Evolutionary conservation across 2,329 filamentous ascomycete species (phyloP).

Genomic region (Tolypocladium tundrense): DNA sequence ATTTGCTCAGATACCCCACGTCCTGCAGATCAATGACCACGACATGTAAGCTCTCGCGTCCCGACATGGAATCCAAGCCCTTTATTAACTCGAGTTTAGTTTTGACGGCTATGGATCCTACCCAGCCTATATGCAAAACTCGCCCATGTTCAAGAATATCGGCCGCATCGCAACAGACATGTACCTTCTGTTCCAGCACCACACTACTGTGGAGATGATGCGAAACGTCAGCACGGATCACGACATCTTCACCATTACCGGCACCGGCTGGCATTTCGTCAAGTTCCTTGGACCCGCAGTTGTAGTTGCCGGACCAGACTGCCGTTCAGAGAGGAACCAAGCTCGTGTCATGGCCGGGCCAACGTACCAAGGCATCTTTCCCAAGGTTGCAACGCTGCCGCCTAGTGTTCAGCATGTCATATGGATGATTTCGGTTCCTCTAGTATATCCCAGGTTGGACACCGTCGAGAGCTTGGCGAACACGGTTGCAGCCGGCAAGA

Average conservation of each 20-base stretch:
- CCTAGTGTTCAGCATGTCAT: slow-evolving; percentile 93
- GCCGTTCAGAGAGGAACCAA: slow-evolving; percentile 81
- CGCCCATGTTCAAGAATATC: slow-evolving; percentile 96
- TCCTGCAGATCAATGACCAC: slow-evolving; percentile 90
- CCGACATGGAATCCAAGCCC: not conserved
- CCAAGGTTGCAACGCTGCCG: slow-evolving; percentile 83
- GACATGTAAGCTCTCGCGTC: slow-evolving; percentile 66
- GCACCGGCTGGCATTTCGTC: slow-evolving; percentile 97
- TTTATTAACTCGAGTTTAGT: slow-evolving; percentile 30
- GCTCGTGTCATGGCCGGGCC: slow-evolving; percentile 90
- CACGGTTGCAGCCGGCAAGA: slow-evolving; percentile 89
- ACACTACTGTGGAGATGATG: slow-evolving; percentile 88
- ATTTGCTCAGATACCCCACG: slow-evolving; percentile 92
- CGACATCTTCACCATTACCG: slow-evolving; percentile 93
- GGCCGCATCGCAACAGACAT: slow-evolving; percentile 91
- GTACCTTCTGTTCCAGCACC: slow-evolving; percentile 97
- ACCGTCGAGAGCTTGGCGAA: slow-evolving; percentile 84
- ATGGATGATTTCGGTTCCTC: slow-evolving; percentile 86
- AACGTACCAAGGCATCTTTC: slow-evolving; percentile 95
- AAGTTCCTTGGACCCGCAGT: slow-evolving; percentile 91
- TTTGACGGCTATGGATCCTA: slow-evolving; percentile 98
- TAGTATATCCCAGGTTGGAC: slow-evolving; percentile 85
- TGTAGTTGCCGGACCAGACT: slow-evolving; percentile 82
- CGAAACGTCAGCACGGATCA: slow-evolving; percentile 79
- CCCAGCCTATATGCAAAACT: slow-evolving; percentile 96